These are phyloP conservation scores for Aphanomyces stellatus DNA, from an alignment of 352 stramenopile species.

Conservation along the genomic window DNA sequence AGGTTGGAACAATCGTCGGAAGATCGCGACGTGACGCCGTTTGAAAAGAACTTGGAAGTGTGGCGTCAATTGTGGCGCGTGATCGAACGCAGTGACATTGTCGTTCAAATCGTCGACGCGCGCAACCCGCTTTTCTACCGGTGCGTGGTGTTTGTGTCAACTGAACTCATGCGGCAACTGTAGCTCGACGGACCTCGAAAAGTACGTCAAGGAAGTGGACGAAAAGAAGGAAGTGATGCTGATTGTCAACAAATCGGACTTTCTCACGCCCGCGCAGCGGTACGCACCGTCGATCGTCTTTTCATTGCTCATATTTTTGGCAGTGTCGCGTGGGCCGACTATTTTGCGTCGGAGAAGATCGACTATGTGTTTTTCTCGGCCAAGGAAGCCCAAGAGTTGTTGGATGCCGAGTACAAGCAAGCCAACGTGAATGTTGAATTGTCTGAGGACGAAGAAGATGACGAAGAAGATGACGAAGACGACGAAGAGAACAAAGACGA, in stretches of 20 bases:
- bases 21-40: slow-evolving; percentile 93
- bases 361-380: slow-evolving; percentile 98
- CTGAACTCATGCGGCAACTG: not conserved
- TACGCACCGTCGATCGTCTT: slow-evolving; percentile 22
- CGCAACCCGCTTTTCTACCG: slow-evolving; percentile 98
- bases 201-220: slow-evolving; percentile 91
- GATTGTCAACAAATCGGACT: slow-evolving; percentile 99
- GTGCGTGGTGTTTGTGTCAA: slow-evolving; percentile 22
- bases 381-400: slow-evolving; percentile 88
- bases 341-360: slow-evolving; percentile 89
- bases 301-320: not conserved
- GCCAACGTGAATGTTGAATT: slow-evolving; percentile 22
- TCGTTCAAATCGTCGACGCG: slow-evolving; percentile 98
- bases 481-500: slow-evolving; percentile 28
- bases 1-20: slow-evolving; percentile 72
- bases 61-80: slow-evolving; percentile 99
- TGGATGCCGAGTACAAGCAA: slow-evolving; percentile 72
- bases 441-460: slow-evolving; percentile 25
- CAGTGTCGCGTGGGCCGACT: slow-evolving; percentile 87
- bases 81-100: slow-evolving; percentile 94
- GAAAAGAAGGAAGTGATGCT: slow-evolving; percentile 88
- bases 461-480: slow-evolving; percentile 24
- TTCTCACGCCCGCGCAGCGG: slow-evolving; percentile 89
- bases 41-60: slow-evolving; percentile 99
- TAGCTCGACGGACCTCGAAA: slow-evolving; percentile 91